Percentiles rank a stretch among this genome's conserved stretches.
Evolutionary conservation across 371 early-diverging fungal genomes (phyloP).

Genomic region (Modicella reniformis): DNA sequence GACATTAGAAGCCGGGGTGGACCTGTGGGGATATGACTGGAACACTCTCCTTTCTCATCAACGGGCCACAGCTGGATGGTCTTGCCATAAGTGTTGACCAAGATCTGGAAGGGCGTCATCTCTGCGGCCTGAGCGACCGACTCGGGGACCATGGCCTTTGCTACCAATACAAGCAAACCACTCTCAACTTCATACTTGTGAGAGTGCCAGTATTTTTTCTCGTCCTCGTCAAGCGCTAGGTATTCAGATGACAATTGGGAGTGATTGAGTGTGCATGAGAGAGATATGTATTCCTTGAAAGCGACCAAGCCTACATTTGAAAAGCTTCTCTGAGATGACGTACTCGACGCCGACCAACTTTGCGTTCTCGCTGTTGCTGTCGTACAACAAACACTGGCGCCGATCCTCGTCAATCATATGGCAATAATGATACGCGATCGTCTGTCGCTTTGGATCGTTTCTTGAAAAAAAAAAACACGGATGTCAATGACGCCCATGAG

Average conservation of each 20-base stretch:
- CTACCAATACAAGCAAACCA: slow-evolving; percentile 51
- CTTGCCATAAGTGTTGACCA: slow-evolving; percentile 58
- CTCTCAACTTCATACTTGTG: slow-evolving; percentile 59
- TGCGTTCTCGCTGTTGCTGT: slow-evolving; percentile 52
- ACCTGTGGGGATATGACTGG: slow-evolving; percentile 23
- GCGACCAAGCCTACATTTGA: slow-evolving; percentile 38
- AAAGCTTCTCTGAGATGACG: slow-evolving; percentile 61
- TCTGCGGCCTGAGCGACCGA: slow-evolving; percentile 44
- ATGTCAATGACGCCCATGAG: background rate
- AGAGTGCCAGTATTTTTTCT: slow-evolving; percentile 63
- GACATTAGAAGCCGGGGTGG: slow-evolving; percentile 43
- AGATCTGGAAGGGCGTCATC: slow-evolving; percentile 29
- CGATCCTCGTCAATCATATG: slow-evolving; percentile 57
- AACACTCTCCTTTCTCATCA: slow-evolving; percentile 39
- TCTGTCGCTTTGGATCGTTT: slow-evolving; percentile 56
- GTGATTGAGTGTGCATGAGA: background rate
- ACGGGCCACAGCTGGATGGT: slow-evolving; percentile 56
- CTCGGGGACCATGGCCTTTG: slow-evolving; percentile 49
- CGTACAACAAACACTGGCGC: slow-evolving; percentile 66
- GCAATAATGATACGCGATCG: slow-evolving; percentile 62
- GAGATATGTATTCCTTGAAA: background rate
- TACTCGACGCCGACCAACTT: slow-evolving; percentile 65
- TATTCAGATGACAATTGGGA: no score
- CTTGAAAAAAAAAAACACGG: slow-evolving; percentile 11
- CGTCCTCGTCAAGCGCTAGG: slow-evolving; percentile 52